Base-by-base conservation (phyloP, 805 yeast genomes). In the Schizosaccharomyces pombe region DNA sequence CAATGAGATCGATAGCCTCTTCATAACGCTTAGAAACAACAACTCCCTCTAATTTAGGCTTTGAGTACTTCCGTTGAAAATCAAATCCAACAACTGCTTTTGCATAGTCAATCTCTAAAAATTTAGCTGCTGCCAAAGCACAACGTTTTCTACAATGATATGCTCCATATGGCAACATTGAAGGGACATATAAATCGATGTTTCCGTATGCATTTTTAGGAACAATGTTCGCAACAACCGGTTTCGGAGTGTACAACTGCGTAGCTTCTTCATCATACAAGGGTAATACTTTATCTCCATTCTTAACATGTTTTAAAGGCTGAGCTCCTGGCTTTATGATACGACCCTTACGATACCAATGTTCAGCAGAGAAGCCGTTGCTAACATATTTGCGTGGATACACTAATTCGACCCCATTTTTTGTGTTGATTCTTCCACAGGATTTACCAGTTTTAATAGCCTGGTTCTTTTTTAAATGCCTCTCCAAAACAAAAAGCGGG, bases 111-210 rank as follows among this genome's bases (percentile, higher is more conserved):
- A 89, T 72, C 0, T 75, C 77, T 8, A 87, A 60, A 0, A 78
- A 62, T 56, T 74, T 74, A 0, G 94, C 94, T 0, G 97, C 95
- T 51, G 70, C 71, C 39, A 74, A 76, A 0, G 82, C 77, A 56
- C 72, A 65, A 39, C 60, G 57, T 29, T 57, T 74, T 72, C 59
- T 30, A 4, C 85, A 67, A 55, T 84, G 74, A 9, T 69, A 74
- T 8, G 84, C 93, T 26, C 89, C 87, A n/a, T 68, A 72, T 0
- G 98, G 98, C 1, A 89, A 68, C 97, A 89, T 89, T 47, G 76
- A 69, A 0, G 79, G 75, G 0, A 74, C 74, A 65, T 82, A 89
- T 1, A 86, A 66, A 61, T 89, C 97, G 53, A 89, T 75, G 59
- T 89, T 86, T 0, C 94, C 93, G 63, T 70, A 89, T 1, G 79